Conservation (phyloP, 1,284 basidiomycete genomes). For the Malassezia globosa region DNA sequence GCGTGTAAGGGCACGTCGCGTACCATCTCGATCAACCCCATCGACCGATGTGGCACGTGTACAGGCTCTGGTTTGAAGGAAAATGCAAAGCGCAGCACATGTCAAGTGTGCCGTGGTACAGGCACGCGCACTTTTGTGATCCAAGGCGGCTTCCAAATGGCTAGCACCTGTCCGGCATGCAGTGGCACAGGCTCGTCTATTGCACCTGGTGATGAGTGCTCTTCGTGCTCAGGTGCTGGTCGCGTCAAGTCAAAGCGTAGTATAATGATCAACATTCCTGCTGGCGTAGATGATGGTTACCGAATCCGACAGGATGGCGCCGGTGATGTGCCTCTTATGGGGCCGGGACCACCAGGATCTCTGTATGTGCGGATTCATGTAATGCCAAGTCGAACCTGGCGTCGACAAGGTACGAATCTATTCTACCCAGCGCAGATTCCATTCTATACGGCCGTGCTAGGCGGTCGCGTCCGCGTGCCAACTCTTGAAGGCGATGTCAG, state of each 20-base stretch:
- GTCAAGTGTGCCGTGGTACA: conserved; percentile 69
- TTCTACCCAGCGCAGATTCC: conserved; percentile 86
- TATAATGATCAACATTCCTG: conserved; percentile 64
- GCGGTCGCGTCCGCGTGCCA: conserved; percentile 81
- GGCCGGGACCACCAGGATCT: conserved; percentile 63
- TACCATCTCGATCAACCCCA: conserved; percentile 66
- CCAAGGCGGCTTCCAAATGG: conserved; percentile 93
- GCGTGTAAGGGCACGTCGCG: conserved; percentile 79
- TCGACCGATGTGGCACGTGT: conserved; percentile 75
- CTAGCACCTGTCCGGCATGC: conserved; percentile 76
- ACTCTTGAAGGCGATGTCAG: conserved; percentile 93
- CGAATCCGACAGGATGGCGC: conserved; percentile 69
- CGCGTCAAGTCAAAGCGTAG: conserved; percentile 69
- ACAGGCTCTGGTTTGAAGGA: conserved; percentile 74
- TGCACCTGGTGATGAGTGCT: conserved; percentile 68
- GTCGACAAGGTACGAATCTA: conserved; percentile 80
- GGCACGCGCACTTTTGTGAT: conserved; percentile 84
- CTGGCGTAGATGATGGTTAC: conserved; percentile 94
- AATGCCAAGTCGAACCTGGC: conserved; percentile 68
- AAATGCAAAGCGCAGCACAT: conserved; percentile 72
- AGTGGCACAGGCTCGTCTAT: conserved; percentile 71
- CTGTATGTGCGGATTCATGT: conserved; percentile 80
- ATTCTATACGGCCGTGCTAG: conserved; percentile 78
- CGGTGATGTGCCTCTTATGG: conserved; percentile 71
- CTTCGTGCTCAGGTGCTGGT: conserved; percentile 72